phyloP scores from a whole-genome alignment of 73 alveolate genomes.

The Paramecium pentaurelia region DNA sequence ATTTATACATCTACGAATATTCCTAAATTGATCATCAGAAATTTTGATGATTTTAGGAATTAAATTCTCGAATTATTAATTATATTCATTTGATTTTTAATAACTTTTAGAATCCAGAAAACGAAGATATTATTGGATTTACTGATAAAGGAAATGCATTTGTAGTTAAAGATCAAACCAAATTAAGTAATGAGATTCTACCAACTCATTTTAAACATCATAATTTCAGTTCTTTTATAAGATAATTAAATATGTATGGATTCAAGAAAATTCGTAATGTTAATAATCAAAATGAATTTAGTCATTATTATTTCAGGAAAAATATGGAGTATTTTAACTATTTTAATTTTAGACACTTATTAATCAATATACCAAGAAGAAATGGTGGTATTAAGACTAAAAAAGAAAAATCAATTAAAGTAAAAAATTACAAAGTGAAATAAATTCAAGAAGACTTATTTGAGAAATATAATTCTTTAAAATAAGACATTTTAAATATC shows the following conservation, averaged over 20 bases:
- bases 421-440: not conserved
- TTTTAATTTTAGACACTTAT: not conserved
- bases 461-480: not conserved
- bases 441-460: not conserved
- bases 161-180: not conserved
- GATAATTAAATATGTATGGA: constrained; percentile 80
- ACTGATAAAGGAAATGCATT: not conserved
- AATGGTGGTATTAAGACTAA: not conserved
- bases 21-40: not conserved
- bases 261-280: constrained; percentile 73
- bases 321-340: constrained; percentile 31
- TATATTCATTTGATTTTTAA: not conserved
- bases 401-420: not conserved
- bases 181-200: constrained; percentile 35
- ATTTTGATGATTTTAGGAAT: not conserved
- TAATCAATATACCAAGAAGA: not conserved
- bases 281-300: constrained; percentile 67
- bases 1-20: not conserved
- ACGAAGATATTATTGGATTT: not conserved
- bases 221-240: constrained; percentile 69
- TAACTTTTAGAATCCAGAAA: not conserved
- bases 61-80: not conserved
- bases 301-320: constrained; percentile 56
- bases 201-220: constrained; percentile 72
- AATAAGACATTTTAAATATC: not conserved